Evolutionary conservation across 2,329 filamentous ascomycete species (phyloP).

Genomic region (Aquanectria penicillioides): DNA sequence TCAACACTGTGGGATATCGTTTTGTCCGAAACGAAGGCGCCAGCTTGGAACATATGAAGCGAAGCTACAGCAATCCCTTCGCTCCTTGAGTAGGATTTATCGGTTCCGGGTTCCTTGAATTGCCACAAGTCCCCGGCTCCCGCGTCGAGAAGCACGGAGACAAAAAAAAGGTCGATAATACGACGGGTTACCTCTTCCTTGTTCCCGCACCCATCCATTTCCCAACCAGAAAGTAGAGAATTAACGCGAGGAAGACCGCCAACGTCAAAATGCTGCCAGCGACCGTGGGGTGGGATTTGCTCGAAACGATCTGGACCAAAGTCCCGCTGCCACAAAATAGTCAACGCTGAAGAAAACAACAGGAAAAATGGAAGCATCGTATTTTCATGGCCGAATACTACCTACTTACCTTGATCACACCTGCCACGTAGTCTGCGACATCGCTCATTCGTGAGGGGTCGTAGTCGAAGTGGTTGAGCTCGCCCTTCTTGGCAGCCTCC

Average conservation of each 20-base stretch:
- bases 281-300: slow-evolving; percentile 63
- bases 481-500: slow-evolving; percentile 48
- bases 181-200: slow-evolving; percentile 60
- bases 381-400: not conserved
- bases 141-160: slow-evolving; percentile 67
- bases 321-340: slow-evolving; percentile 51
- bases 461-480: slow-evolving; percentile 55
- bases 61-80: slow-evolving; percentile 63
- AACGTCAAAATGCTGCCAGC: slow-evolving; percentile 72
- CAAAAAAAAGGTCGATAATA: slow-evolving; percentile 69
- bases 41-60: slow-evolving; percentile 59
- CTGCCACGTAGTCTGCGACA: slow-evolving; percentile 54
- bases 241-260: slow-evolving; percentile 61
- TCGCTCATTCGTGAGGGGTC: slow-evolving; percentile 49
- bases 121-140: slow-evolving; percentile 62
- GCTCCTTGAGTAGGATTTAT: slow-evolving; percentile 51
- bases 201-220: slow-evolving; percentile 50
- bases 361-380: not conserved
- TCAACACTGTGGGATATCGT: slow-evolving; percentile 42
- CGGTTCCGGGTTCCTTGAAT: slow-evolving; percentile 53
- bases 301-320: slow-evolving; percentile 58
- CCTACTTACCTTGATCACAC: slow-evolving; percentile 53
- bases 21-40: slow-evolving; percentile 47
- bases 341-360: slow-evolving; percentile 5
- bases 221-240: slow-evolving; percentile 57